Conservation (phyloP, 192 early-diverging fungal species). For the Backusella parvicylindrica region DNA sequence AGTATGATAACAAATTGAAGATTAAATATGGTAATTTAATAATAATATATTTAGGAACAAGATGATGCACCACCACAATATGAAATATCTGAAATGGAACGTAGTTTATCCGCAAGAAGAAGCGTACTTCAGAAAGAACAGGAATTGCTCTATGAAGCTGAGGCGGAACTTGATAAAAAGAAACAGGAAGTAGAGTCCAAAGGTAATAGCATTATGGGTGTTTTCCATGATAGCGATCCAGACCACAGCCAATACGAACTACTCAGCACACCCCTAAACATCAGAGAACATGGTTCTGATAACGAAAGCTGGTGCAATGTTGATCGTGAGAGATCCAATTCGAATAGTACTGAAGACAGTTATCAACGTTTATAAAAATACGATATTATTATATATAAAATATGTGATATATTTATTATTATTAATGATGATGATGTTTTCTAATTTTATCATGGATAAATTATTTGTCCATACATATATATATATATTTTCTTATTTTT, state of each 20-base stretch:
- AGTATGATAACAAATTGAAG: neutral
- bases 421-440: neutral
- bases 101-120: neutral
- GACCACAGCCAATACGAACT: neutral
- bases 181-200: neutral
- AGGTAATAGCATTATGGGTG: constrained; percentile 10
- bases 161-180: neutral
- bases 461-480: neutral
- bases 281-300: neutral
- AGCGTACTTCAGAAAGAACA: neutral
- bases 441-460: neutral
- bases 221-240: constrained; percentile 2
- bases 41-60: neutral
- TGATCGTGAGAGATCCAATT: neutral
- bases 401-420: neutral
- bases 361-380: neutral
- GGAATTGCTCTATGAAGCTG: neutral
- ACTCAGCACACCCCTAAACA: neutral
- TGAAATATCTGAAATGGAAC: constrained; percentile 12
- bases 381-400: neutral
- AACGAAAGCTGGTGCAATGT: constrained; percentile 2
- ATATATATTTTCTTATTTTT: constrained; percentile 40
- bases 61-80: neutral
- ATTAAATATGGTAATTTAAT: neutral
- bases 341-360: neutral